Evolutionary conservation across 225 moss, liverwort and hornwort genomes (phyloP).

Genomic region (Lunularia cruciata): DNA sequence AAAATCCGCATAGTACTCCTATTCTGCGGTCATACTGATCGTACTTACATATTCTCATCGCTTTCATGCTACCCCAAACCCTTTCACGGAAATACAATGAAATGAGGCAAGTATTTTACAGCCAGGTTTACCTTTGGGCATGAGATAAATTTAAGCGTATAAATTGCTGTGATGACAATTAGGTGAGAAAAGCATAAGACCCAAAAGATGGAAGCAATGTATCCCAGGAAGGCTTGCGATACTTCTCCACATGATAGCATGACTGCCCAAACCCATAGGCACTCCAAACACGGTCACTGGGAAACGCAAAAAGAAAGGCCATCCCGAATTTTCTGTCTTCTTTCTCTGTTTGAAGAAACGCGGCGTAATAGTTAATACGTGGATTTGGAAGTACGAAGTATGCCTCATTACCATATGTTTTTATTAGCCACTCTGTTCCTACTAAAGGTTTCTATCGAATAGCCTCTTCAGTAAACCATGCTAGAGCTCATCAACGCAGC

Average conservation of each 20-base stretch:
- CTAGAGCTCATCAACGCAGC: no score
- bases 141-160: constrained; percentile 35
- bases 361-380: no score
- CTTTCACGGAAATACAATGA: background rate
- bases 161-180: constrained; percentile 35
- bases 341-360: no score
- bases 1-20: background rate
- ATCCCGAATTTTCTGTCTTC: background rate
- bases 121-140: constrained; percentile 57
- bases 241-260: constrained; percentile 2
- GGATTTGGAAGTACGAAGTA: no score
- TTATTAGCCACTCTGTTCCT: no score
- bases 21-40: no score
- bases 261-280: constrained; percentile 6
- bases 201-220: constrained; percentile 42
- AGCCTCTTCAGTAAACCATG: no score
- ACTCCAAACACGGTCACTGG: background rate
- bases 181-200: constrained; percentile 33
- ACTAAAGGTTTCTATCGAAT: no score
- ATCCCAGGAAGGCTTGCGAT: background rate
- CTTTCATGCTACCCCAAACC: no score
- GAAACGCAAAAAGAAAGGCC: constrained; percentile 12
- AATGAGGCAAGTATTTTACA: background rate
- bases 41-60: no score
- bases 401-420: no score